Base-by-base conservation (phyloP, 108 stramenopile genomes). In the Pseudonitzschia multiseries region DNA sequence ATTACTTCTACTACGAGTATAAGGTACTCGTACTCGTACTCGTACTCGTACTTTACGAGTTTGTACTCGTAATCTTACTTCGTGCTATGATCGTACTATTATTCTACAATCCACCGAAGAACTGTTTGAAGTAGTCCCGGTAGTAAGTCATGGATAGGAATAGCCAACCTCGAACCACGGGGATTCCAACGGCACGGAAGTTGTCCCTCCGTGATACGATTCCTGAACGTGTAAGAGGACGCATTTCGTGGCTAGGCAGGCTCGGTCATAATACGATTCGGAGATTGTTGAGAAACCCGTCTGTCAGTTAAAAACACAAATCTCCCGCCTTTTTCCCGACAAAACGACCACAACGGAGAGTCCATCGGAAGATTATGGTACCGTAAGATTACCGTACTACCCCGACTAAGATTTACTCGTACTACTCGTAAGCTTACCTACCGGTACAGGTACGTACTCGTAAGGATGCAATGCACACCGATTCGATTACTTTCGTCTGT, bases 81-180 rank as follows among this genome's bases (percentile, higher is more conserved):
- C 42, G 42, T 9, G 10, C 42, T 9, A 10, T 42, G 42, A 10
- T 42, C 42, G 14, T 48, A 14, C 14, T 14, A 10, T 5, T 48
- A 48, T 6, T 36, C 6, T 6, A 36, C 36, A 36, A 36, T 36
- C 36, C 36, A 36, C 36, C 36, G 46, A 48, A 48, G 46, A 18
- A 14, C 46, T 18, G 46, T 14, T 48, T 2, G 2, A 48, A 14
- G 46, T 48, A 48, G 46, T 48, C 46, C 46, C 46, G 46, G 17
- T 48, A 48, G 46, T 48, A 48, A 48, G 46, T 48, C 46, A 48
- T 48, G 46, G 46, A 48, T 48, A 48, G 46, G 46, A 48, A 48
- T 48, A 48, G 18, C 46, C 14, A 48, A 48, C 46, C 17, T 48
- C 17, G 18, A 48, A 48, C 2, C 18, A 48, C 46, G 1, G 9